Evolutionary conservation across 306 rosid genomes (phyloP).

Genomic region (Cicer bijugum): DNA sequence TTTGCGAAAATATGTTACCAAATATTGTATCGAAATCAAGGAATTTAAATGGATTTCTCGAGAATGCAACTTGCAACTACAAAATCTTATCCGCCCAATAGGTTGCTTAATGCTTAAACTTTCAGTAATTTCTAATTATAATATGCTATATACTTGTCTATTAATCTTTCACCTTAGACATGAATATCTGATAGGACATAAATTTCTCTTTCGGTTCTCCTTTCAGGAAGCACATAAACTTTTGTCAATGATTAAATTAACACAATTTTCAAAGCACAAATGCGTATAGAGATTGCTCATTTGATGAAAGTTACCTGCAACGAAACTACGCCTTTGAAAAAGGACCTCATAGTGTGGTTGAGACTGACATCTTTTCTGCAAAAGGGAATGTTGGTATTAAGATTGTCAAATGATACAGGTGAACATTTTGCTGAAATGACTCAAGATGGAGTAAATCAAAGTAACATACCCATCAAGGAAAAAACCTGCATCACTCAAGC

Average conservation of each 20-base stretch:
- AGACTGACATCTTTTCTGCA: conserved; percentile 71
- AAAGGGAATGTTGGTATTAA: neutral
- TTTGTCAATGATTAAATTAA: conserved; percentile 3
- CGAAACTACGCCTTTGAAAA: conserved; percentile 61
- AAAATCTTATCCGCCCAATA: neutral
- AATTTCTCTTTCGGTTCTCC: neutral
- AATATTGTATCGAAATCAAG: neutral
- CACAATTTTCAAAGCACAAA: neutral
- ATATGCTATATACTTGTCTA: conserved; percentile 6
- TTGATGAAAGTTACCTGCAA: conserved; percentile 65
- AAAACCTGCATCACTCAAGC: conserved; percentile 95
- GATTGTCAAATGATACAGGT: conserved; percentile 30
- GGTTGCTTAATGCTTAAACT: neutral
- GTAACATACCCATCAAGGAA: conserved; percentile 72
- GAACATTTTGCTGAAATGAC: neutral
- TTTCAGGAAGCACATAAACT: neutral
- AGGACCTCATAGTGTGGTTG: conserved; percentile 72
- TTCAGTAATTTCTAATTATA: neutral
- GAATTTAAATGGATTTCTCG: neutral
- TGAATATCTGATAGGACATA: neutral
- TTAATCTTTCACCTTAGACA: neutral
- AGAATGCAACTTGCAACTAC: neutral
- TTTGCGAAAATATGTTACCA: neutral
- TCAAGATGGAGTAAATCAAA: conserved; percentile 7
- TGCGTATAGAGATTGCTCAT: neutral